These are phyloP conservation scores for thale cress (Arabidopsis thaliana) DNA, from an alignment of 345 rosid species.

Conservation along the genomic window DNA sequence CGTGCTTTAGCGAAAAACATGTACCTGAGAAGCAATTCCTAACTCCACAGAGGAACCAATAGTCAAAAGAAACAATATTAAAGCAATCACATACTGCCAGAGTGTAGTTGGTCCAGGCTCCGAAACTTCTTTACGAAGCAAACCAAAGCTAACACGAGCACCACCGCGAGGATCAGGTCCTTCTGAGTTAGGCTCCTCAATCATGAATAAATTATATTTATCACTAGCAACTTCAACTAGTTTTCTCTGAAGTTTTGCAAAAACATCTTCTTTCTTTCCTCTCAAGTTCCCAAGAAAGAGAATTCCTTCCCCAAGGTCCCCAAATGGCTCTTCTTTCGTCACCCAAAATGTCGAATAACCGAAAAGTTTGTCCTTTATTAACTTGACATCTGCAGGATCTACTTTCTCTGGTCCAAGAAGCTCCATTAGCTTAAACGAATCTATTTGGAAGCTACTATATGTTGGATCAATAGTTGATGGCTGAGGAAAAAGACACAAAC, in stretches of 20 bases:
- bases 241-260: slow-evolving; percentile 73
- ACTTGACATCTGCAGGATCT: slow-evolving; percentile 82
- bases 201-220: slow-evolving; percentile 91
- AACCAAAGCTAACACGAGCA: slow-evolving; percentile 89
- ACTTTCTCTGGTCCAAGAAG: slow-evolving; percentile 98
- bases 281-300: slow-evolving; percentile 92
- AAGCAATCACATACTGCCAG: slow-evolving; percentile 95
- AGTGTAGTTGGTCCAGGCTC: slow-evolving; percentile 97
- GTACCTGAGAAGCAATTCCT: slow-evolving; percentile 96
- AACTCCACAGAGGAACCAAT: slow-evolving; percentile 90
- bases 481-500: slow-evolving; percentile 51
- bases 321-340: slow-evolving; percentile 96
- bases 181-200: slow-evolving; percentile 94
- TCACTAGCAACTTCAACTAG: slow-evolving; percentile 67
- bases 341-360: slow-evolving; percentile 97
- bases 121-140: slow-evolving; percentile 92
- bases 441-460: slow-evolving; percentile 79
- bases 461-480: slow-evolving; percentile 70
- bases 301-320: slow-evolving; percentile 86
- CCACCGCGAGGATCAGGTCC: slow-evolving; percentile 95
- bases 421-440: slow-evolving; percentile 91
- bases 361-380: slow-evolving; percentile 78
- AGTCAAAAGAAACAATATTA: slow-evolving; percentile 80
- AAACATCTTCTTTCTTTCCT: slow-evolving; percentile 81
- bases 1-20: slow-evolving; percentile 1